Evolutionary conservation across 305 asterid species (phyloP).

Genomic region (Solanum chacoense): DNA sequence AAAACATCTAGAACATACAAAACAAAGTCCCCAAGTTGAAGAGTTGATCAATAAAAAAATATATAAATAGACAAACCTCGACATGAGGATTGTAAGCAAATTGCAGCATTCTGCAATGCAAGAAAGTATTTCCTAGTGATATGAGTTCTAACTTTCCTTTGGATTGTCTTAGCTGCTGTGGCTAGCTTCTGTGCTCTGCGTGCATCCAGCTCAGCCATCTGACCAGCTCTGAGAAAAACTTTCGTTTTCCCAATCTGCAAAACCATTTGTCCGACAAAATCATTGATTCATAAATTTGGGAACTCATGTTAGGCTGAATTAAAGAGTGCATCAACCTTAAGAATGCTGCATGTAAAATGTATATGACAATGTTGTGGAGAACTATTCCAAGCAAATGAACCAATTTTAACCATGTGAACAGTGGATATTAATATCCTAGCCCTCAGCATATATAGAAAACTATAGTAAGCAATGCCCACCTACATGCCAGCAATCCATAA

Average conservation of each 20-base stretch:
- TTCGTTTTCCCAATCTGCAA: conserved; percentile 84
- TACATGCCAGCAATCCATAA: neutral
- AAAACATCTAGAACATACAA: neutral
- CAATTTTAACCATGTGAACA: neutral
- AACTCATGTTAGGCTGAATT: neutral
- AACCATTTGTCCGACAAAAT: neutral
- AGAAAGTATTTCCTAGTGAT: conserved; percentile 62
- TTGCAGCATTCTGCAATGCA: conserved; percentile 63
- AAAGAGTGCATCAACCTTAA: neutral
- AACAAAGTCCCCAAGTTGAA: neutral
- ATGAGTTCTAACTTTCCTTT: conserved; percentile 62
- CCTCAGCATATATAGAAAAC: neutral
- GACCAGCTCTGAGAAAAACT: conserved; percentile 92
- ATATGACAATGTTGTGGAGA: neutral
- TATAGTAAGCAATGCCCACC: neutral
- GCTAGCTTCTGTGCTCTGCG: conserved; percentile 65
- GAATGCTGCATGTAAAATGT: neutral
- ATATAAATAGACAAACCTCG: conserved; percentile 47
- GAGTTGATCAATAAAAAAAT: neutral
- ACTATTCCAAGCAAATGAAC: neutral
- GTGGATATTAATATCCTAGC: neutral
- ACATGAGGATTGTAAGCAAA: conserved; percentile 54
- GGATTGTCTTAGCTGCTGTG: conserved; percentile 70
- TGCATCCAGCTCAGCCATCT: conserved; percentile 95
- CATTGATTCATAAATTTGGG: neutral